Evolutionary conservation across 2,329 filamentous ascomycete genomes (phyloP), one percentile per base, ranked within the genome.

Genomic region (Tolypocladium paradoxum): DNA sequence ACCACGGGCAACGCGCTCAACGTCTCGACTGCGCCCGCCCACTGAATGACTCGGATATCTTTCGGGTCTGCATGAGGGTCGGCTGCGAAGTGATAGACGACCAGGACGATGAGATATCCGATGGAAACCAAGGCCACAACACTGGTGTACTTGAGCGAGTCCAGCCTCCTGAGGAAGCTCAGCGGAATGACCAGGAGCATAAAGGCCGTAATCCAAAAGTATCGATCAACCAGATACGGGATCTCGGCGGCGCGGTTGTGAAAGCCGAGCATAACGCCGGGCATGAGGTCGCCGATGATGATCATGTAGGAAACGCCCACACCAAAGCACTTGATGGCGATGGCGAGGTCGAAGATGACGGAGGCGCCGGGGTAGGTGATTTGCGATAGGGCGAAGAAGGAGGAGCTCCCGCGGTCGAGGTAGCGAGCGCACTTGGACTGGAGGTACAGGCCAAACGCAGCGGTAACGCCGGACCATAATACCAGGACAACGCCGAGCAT

Each of bases 221-320:
- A 87, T 50, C 93, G 82, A 65, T 97, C 90, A 45, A 92, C 78
- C 57, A 97, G 72, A 64, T 92, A 97, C 1, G 83, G 79, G 46
- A 86, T 64, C 31, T 63, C 73, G 2, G 81, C 76, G 20, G 77
- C 80, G 22, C 81, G 79, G 48, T 80, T 77, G 56, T 83, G 81
- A 68, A 99, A 92, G 5, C 91, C 93, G 56, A 83, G 74, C 27
- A 93, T 84, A 11, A 99, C 93, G 38, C 90, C 92, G 1, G 93
- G 93, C 93, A 99, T 99, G 57, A 99, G 75, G 68, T 99, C 93
- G 50, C 93, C 93, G 61, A 99, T 97, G 64, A 99, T 97, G 65
- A 99, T 99, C 62, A 99, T 81, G 72, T 99, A 99, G 62, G 90
- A 96, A 55, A 97, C 89, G 24, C 88, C 93, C 11, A 99, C 93